Evolutionary conservation across 1,284 basidiomycete genomes (phyloP).

Genomic region (Naganishia sp.): DNA sequence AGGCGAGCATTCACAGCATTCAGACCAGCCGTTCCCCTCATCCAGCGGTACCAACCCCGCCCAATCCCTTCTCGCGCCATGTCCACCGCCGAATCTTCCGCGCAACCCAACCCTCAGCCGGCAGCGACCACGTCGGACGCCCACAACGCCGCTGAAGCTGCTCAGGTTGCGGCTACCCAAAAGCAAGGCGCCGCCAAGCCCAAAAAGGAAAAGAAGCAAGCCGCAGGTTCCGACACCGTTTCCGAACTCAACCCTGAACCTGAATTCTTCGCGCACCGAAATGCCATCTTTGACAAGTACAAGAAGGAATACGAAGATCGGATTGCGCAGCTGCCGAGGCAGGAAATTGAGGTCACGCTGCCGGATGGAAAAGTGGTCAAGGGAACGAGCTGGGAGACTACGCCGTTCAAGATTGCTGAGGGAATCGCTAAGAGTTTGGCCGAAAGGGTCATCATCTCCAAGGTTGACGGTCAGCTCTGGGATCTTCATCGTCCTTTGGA

Average conservation of each 20-base stretch:
- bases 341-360: slow-evolving; percentile 81
- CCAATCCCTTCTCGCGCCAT: slow-evolving; percentile 2
- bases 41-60: slow-evolving; percentile 7
- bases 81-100: slow-evolving; percentile 19
- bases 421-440: slow-evolving; percentile 83
- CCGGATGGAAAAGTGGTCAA: slow-evolving; percentile 82
- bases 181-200: slow-evolving; percentile 20
- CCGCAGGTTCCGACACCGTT: neutral
- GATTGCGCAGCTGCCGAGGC: slow-evolving; percentile 68
- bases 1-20: slow-evolving; percentile 3
- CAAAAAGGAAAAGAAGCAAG: slow-evolving; percentile 26
- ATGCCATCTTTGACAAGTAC: slow-evolving; percentile 86
- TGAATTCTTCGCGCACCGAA: slow-evolving; percentile 82
- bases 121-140: slow-evolving; percentile 9
- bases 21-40: neutral
- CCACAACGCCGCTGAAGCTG: slow-evolving; percentile 13
- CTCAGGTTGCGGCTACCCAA: slow-evolving; percentile 5
- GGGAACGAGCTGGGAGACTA: slow-evolving; percentile 93
- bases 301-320: slow-evolving; percentile 83
- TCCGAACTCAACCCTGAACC: slow-evolving; percentile 63
- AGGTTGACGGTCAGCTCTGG: slow-evolving; percentile 89
- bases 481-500: slow-evolving; percentile 94
- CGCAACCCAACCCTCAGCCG: slow-evolving; percentile 26
- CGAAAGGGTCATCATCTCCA: slow-evolving; percentile 78
- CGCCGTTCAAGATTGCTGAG: slow-evolving; percentile 86